Conservation (phyloP, 345 rosid genomes). For the Gossypium anomalum region DNA sequence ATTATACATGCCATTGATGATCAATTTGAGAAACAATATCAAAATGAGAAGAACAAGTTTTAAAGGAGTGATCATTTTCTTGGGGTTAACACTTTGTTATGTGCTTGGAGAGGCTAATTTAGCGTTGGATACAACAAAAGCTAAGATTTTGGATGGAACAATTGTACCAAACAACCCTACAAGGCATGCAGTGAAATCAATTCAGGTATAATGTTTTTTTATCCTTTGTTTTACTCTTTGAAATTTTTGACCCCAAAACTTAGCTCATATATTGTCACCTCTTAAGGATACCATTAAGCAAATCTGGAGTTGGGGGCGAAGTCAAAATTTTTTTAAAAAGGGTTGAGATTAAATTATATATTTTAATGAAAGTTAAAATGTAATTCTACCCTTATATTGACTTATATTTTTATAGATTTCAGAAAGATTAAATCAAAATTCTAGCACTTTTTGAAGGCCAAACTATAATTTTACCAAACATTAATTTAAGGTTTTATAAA, state of each 20-base stretch:
- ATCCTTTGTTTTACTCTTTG: too few species aligned
- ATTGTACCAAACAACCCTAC: background rate
- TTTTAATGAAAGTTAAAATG: too few species aligned
- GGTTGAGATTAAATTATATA: too few species aligned
- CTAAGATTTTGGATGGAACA: background rate
- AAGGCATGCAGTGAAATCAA: constrained; percentile 29
- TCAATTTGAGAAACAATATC: background rate
- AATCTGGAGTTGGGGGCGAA: too few species aligned
- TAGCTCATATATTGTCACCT: background rate
- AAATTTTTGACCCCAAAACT: background rate
- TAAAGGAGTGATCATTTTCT: background rate
- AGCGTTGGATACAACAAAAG: background rate
- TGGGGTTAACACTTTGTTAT: constrained; percentile 6
- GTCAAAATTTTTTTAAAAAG: too few species aligned
- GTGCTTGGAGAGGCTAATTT: background rate
- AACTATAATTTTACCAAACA: too few species aligned
- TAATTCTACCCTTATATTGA: too few species aligned
- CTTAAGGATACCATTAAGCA: too few species aligned
- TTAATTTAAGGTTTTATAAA: too few species aligned
- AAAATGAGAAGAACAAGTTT: constrained; percentile 8
- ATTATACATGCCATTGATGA: background rate
- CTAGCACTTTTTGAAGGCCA: too few species aligned
- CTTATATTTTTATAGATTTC: too few species aligned
- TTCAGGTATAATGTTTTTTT: constrained; percentile 29
- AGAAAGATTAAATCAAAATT: too few species aligned